These are phyloP conservation scores for Pseudocercospora musae DNA, from an alignment of 2,329 filamentous ascomycete genomes.

Conservation along the genomic window DNA sequence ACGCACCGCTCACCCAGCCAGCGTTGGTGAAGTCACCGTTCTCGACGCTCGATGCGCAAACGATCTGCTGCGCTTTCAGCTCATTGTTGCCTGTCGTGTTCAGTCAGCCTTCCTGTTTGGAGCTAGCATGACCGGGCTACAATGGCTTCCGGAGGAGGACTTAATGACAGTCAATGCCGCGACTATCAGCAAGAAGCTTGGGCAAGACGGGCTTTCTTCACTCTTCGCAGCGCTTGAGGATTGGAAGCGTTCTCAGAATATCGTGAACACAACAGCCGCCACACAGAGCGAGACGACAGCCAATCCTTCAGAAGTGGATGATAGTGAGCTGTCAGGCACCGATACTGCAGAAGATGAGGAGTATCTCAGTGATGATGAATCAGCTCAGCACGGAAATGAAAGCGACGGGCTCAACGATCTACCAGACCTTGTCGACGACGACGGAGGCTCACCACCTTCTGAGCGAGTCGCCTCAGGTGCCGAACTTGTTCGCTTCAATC, in stretches of 20 bases:
- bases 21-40: background rate
- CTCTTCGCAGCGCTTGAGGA: background rate
- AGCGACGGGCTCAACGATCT: background rate
- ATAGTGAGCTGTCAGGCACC: background rate
- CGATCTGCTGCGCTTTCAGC: background rate
- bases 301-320: background rate
- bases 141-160: constrained; percentile 9
- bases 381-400: background rate
- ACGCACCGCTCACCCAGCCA: background rate
- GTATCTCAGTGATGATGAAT: background rate
- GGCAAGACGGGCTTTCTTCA: background rate
- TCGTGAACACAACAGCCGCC: background rate
- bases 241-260: constrained; percentile 2
- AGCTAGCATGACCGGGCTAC: background rate
- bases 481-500: background rate
- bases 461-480: background rate
- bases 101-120: background rate
- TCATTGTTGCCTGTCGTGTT: background rate
- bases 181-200: background rate
- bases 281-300: background rate
- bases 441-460: background rate
- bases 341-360: background rate
- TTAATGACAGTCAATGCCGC: background rate
- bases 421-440: background rate
- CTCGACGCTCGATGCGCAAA: background rate